Evolutionary conservation across 1,284 basidiomycete genomes (phyloP).

Genomic region (Pholiota adiposa): DNA sequence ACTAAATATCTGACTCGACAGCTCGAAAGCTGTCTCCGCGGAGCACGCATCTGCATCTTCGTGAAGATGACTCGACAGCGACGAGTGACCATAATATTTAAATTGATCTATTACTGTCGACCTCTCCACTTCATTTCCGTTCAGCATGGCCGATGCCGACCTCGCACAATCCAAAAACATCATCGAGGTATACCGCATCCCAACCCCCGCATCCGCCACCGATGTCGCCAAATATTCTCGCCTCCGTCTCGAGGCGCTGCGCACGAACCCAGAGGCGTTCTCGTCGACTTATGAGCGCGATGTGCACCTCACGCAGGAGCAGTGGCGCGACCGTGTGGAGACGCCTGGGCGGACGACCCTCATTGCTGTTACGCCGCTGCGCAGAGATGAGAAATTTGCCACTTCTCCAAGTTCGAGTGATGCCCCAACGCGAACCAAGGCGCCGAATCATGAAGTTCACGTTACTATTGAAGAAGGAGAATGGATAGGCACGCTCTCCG

Average conservation of each 20-base stretch:
- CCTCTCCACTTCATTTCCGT: too few species aligned
- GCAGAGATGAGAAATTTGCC: too few species aligned
- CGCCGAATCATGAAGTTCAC: background rate
- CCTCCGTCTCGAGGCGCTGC: constrained; percentile 10
- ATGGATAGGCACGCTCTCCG: constrained; percentile 17
- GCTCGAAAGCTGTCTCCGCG: too few species aligned
- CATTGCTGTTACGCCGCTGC: background rate
- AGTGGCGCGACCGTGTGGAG: constrained; percentile 10
- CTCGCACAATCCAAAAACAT: too few species aligned
- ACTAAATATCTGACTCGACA: too few species aligned
- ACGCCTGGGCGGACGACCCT: constrained; percentile 8
- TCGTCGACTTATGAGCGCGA: constrained; percentile 12
- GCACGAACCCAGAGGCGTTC: constrained; percentile 16
- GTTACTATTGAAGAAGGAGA: background rate
- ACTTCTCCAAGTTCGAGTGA: too few species aligned
- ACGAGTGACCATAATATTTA: too few species aligned
- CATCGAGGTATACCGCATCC: constrained; percentile 8
- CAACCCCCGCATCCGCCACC: constrained; percentile 10
- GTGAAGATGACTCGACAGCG: too few species aligned
- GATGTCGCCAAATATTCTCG: constrained; percentile 7
- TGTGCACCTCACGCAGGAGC: background rate
- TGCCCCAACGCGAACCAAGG: too few species aligned
- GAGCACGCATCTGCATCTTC: too few species aligned
- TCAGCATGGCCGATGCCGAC: too few species aligned
- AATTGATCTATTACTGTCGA: too few species aligned